Conservation (phyloP, 441 rosid species). For the Adansonia gregorii region DNA sequence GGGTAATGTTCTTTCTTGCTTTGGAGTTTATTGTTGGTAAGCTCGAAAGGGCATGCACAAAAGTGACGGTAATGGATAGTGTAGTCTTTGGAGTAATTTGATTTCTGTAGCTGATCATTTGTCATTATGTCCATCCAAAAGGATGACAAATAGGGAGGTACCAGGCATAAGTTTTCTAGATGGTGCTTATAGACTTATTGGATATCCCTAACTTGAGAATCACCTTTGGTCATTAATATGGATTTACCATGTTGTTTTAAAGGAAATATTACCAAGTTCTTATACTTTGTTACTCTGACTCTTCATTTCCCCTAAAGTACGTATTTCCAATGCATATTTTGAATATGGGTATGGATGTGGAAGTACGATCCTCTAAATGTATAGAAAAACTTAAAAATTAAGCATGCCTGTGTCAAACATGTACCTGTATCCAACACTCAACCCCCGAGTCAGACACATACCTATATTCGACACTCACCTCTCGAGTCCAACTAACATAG, state of each 20-base stretch:
- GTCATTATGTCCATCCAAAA: background rate
- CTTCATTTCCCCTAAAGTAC: no score
- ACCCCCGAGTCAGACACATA: no score
- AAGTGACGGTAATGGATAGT: background rate
- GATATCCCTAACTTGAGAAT: background rate
- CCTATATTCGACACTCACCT: no score
- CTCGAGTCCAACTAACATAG: no score
- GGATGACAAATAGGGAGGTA: background rate
- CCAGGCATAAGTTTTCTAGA: slow-evolving; percentile 3
- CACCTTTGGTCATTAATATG: background rate
- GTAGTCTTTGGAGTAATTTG: background rate
- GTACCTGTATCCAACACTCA: no score
- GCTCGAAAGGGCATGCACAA: background rate
- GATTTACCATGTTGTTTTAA: background rate
- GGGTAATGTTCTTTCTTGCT: slow-evolving; percentile 58
- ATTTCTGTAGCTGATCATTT: slow-evolving; percentile 14
- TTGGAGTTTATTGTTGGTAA: slow-evolving; percentile 22
- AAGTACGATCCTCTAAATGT: no score
- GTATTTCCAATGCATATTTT: no score
- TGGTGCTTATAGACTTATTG: slow-evolving; percentile 1
- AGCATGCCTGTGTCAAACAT: no score
- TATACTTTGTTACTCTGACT: no score
- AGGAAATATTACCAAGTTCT: no score
- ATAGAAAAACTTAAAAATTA: no score
- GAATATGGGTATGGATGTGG: no score